Evolutionary conservation across 148 eudicot genomes (phyloP), one percentile per base, ranked within the genome.

Genomic region (Euryodendron excelsum): DNA sequence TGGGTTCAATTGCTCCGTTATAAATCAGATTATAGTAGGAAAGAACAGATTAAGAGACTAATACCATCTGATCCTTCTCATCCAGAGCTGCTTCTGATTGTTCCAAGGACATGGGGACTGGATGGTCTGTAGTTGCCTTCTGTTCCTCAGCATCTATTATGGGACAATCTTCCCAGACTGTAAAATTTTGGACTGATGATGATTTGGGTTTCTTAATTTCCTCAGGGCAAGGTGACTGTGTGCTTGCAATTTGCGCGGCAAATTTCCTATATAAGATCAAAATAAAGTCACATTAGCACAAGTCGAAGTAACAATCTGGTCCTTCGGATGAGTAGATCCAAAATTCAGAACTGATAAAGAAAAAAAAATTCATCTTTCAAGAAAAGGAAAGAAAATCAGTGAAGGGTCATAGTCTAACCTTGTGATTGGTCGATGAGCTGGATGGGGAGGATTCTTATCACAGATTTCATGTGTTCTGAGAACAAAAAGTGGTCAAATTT

Each of bases 21-120:
- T 20, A 9, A 41, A 41, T 9, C 45, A 41, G 45, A 41, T 41
- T 41, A 2, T 41, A 12, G 28, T 28, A 4, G 14, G 45, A 30
- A 21, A 25, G 6, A 3, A 20, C 11, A 53, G 48, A 12, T 8
- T 59, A 37, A 55, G 36, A 34, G 67, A 68, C 15, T 37, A 18
- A 63, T 81, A 89, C 91, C 90, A 78, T 85, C 41, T 87, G 84
- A 78, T 78, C 81, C 60, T 70, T 78, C 17, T 78, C 84, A 84
- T 58, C 78, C 18, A 61, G 31, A 27, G 53, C 71, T 75, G 75
- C 67, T 48, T 77, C 83, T 41, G 78, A 66, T 70, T 82, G 82
- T 48, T 87, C 92, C 78, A 85, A 74, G 28, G 87, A 80, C 90
- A 89, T 87, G 64, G 90, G 88, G 15, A 79, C 84, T 17, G 90